Base-by-base conservation (phyloP, 495 filamentous ascomycete genomes). In the Lineolata rhizophorae region DNA sequence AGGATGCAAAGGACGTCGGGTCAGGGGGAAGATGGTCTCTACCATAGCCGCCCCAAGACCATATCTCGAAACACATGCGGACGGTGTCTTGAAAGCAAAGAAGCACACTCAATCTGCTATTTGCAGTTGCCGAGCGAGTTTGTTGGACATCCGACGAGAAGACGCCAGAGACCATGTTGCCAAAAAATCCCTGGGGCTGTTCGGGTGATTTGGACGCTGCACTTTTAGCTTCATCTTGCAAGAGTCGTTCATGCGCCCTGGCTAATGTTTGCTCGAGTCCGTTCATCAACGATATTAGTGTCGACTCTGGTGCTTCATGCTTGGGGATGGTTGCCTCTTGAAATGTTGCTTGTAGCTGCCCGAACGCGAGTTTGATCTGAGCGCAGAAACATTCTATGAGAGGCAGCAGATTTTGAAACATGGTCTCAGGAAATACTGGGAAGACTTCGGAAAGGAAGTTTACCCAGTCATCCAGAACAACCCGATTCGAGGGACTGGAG, bases 51-150 rank as follows among this genome's bases (percentile, higher is more conserved):
- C 75, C 77, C 87, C 87, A 99, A 2, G 80, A 78, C 90, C 87
- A 99, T 18, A 99, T 85, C 3, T 61, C 68, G 48, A 92, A 90
- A 50, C 82, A 91, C 18, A 87, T 73, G 20, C 76, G 70, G 35
- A 93, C 77, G 9, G 82, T 79, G 49, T 99, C 87, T 51, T 95
- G 84, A 52, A 99, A 93, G 19, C 83, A 84, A n/a, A 99, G 62
- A 6, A 94, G 54, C 13, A 99, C 87, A 0, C 84, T 94, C 16
- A 99, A 61, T 24, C 85, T 61, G 39, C 85, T 84, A 45, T 95
- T 99, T n/a, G 82, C 83, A 10, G 78, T 75, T 11, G 70, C 65
- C 28, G 72, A 74, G 25, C 81, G 65, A 16, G 65, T 10, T 32
- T 82, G 82, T 2, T 62, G 72, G 4, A 70, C 61, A 33, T 95